Base-by-base conservation (phyloP, 805 yeast genomes). In the Ogataea pignaliae region DNA sequence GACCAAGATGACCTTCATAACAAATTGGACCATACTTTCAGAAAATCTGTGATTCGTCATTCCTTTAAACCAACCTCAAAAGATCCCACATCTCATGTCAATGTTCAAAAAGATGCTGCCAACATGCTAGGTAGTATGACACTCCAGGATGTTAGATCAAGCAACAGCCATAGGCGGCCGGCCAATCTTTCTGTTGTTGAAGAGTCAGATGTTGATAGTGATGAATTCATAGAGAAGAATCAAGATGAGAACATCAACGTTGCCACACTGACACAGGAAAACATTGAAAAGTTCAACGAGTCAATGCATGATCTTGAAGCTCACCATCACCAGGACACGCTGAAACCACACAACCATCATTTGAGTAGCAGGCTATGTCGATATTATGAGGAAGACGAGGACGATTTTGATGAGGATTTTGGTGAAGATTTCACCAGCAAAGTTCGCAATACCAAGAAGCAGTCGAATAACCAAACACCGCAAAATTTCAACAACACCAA, bases 231-330 rank as follows among this genome's bases (percentile, higher is more conserved):
- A 12, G 42, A 40, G 29, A 32, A 42, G 17, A 46, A 31, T 18
- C 36, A 35, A 14, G 37, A 29, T 11, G 16, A 26, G 7, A 11
- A 15, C 10, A 21, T 18, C 28, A 36, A 36, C 14, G 33, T 45
- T 41, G 54, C 45, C 13, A 58, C 61, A 1, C 40, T 57, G 16
- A 59, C 63, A 6, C 51, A 54, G 34, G 55, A 52, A 10, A 57
- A 58, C 38, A 41, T 59, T 7, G 46, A 51, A 4, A 42, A 30
- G 17, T 46, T 55, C 14, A 54, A 54, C 30, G 49, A 37, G n/a
- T 40, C 48, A 5, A 31, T 40, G 13, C 26, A 37, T n/a, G 35
- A 37, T 16, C 39, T 21, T 14, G 40, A 31, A 10, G 47, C n/a
- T n/a, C n/a, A 38, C 9, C 34, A 38, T 17, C 36, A 35, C 18